Evolutionary conservation across 2,329 filamentous ascomycete species (phyloP).

Genomic region (Neonectria hederae): DNA sequence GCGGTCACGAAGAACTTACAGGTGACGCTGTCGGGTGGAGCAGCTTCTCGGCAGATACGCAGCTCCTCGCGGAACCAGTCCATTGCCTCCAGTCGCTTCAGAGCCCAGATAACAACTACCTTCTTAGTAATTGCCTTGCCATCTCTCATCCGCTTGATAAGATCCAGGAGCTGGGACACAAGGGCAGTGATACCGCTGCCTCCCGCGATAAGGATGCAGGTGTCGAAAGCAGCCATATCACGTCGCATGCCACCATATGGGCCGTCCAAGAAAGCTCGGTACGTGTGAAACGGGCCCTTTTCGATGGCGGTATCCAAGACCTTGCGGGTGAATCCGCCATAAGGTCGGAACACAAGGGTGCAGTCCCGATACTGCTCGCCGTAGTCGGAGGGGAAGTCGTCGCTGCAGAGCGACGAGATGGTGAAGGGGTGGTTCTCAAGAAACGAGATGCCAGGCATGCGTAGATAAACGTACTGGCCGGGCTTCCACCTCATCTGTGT

Average conservation of each 20-base stretch:
- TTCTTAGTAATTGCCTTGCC: conserved; percentile 92
- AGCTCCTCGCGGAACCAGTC: conserved; percentile 98
- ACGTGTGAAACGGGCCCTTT: conserved; percentile 90
- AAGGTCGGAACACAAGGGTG: conserved; percentile 90
- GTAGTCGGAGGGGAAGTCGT: conserved; percentile 92
- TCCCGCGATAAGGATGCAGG: conserved; percentile 90
- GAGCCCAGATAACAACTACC: conserved; percentile 91
- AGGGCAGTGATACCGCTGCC: conserved; percentile 95
- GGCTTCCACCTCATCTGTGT: conserved; percentile 93
- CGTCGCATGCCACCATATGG: conserved; percentile 95
- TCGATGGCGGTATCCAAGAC: conserved; percentile 85
- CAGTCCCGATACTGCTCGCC: conserved; percentile 89
- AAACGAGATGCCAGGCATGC: conserved; percentile 90
- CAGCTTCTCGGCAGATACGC: conserved; percentile 88
- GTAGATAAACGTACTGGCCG: conserved; percentile 92
- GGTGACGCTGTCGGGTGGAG: conserved; percentile 86
- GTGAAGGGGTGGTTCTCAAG: conserved; percentile 97
- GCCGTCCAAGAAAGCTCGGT: conserved; percentile 90
- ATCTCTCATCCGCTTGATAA: conserved; percentile 97
- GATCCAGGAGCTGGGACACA: conserved; percentile 87
- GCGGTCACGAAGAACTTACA: conserved; percentile 96
- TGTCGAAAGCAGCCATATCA: conserved; percentile 90
- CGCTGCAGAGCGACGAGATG: conserved; percentile 89
- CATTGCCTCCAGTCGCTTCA: conserved; percentile 91
- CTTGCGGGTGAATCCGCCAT: conserved; percentile 86